A percentile compares a stretch with the other conserved stretches of the same genome.
Conservation (phyloP, 805 yeast genomes). For the Metschnikowia arizonensis region DNA sequence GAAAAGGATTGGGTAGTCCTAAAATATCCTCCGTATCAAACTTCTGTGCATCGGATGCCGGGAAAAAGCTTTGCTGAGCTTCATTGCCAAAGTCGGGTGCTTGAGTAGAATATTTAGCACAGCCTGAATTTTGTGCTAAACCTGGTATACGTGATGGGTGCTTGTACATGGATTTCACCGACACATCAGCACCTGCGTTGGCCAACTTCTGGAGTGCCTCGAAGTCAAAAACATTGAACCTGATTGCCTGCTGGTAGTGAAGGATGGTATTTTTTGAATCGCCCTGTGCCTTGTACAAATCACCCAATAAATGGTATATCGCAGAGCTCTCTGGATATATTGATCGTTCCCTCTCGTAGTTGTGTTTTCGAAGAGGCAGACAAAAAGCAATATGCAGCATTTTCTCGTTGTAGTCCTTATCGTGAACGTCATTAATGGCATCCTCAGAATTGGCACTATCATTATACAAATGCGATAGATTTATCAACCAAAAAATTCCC, state of each 20-base stretch:
- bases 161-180: slow-evolving; percentile 53
- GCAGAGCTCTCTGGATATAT: slow-evolving; percentile 66
- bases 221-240: slow-evolving; percentile 75
- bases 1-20: slow-evolving; percentile 20
- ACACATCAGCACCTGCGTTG: slow-evolving; percentile 64
- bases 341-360: slow-evolving; percentile 38
- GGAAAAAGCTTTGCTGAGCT: slow-evolving; percentile 1
- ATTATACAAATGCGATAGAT: slow-evolving; percentile 29
- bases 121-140: not conserved
- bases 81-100: slow-evolving; percentile 1
- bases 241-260: slow-evolving; percentile 64
- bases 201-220: slow-evolving; percentile 81
- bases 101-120: slow-evolving; percentile 1
- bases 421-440: not conserved
- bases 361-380: slow-evolving; percentile 20
- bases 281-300: slow-evolving; percentile 54
- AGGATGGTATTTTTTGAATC: slow-evolving; percentile 62
- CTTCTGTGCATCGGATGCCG: slow-evolving; percentile 5
- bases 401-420: not conserved
- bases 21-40: slow-evolving; percentile 8
- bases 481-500: slow-evolving; percentile 50
- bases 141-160: slow-evolving; percentile 7
- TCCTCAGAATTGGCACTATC: slow-evolving; percentile 16
- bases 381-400: slow-evolving; percentile 6
- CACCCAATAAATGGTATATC: slow-evolving; percentile 64